Percentiles rank a stretch among this genome's conserved stretches.
These are phyloP conservation scores for Porcisia hertigi DNA, from an alignment of 208 protist species.

Conservation along the genomic window DNA sequence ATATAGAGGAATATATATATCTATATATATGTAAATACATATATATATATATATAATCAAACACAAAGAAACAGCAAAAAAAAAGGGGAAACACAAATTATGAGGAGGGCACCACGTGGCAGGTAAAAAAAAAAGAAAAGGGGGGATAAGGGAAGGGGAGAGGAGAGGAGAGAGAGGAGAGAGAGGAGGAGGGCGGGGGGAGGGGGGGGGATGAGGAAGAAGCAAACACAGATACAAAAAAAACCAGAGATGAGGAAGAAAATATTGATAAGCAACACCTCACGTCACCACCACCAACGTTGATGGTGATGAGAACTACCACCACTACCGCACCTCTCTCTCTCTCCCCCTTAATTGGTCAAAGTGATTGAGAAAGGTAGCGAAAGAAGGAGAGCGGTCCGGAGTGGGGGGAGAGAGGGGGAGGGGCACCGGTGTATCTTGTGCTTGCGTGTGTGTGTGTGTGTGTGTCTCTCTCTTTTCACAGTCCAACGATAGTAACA, in stretches of 20 bases:
- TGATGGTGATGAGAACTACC: too few relatives aligned
- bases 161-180: slow-evolving; percentile 4
- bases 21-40: background rate
- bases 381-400: too few relatives aligned
- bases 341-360: too few relatives aligned
- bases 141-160: slow-evolving; percentile 5
- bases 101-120: too few relatives aligned
- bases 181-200: background rate
- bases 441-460: background rate
- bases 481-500: too few relatives aligned
- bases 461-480: background rate
- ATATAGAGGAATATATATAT: too few relatives aligned
- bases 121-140: background rate
- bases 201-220: background rate
- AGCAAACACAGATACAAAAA: background rate
- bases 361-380: too few relatives aligned
- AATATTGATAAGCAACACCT: too few relatives aligned
- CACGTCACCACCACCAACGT: too few relatives aligned
- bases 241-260: too few relatives aligned
- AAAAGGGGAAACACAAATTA: slow-evolving; percentile 1
- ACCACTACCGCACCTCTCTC: too few relatives aligned
- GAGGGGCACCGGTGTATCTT: background rate
- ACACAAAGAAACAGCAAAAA: background rate
- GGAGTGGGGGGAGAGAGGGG: background rate
- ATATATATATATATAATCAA: background rate